Percentiles rank a stretch among this genome's conserved stretches.
Evolutionary conservation across 148 eudicot genomes (phyloP).

Genomic region (Polygonum maritimum): DNA sequence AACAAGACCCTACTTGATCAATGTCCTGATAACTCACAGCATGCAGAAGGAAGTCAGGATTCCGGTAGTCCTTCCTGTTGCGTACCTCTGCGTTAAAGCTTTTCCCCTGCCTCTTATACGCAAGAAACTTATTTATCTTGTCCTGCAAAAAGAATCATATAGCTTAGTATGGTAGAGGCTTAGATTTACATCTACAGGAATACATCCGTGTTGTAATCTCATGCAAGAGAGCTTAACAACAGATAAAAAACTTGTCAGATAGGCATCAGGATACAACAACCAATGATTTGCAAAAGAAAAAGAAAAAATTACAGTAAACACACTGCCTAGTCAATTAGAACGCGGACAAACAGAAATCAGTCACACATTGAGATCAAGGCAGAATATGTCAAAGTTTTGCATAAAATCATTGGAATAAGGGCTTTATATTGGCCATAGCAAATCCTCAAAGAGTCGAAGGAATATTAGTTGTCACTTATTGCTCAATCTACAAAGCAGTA

Average conservation of each 20-base stretch:
- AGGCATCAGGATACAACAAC: slow-evolving; percentile 4
- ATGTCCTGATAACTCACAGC: slow-evolving; percentile 94
- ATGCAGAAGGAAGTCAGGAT: slow-evolving; percentile 95
- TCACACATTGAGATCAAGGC: not conserved
- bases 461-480: too few species aligned
- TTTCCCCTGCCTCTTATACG: slow-evolving; percentile 57
- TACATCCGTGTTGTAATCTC: not conserved
- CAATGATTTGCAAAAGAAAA: not conserved
- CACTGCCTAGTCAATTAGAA: too few species aligned
- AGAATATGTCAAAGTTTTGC: not conserved
- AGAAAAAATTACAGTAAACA: not conserved
- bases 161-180: not conserved
- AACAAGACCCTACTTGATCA: slow-evolving; percentile 92
- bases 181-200: not conserved
- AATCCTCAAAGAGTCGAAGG: not conserved
- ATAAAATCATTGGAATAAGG: not conserved
- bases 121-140: slow-evolving; percentile 68
- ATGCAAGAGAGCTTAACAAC: not conserved
- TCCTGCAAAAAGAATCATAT: slow-evolving; percentile 34
- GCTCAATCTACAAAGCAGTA: not conserved
- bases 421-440: not conserved
- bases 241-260: not conserved
- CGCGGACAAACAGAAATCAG: not conserved
- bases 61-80: slow-evolving; percentile 85
- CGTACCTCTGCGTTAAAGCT: slow-evolving; percentile 93